Evolutionary conservation across 2,329 filamentous ascomycete genomes (phyloP).

Genomic region (Fusarium sarcochroum): DNA sequence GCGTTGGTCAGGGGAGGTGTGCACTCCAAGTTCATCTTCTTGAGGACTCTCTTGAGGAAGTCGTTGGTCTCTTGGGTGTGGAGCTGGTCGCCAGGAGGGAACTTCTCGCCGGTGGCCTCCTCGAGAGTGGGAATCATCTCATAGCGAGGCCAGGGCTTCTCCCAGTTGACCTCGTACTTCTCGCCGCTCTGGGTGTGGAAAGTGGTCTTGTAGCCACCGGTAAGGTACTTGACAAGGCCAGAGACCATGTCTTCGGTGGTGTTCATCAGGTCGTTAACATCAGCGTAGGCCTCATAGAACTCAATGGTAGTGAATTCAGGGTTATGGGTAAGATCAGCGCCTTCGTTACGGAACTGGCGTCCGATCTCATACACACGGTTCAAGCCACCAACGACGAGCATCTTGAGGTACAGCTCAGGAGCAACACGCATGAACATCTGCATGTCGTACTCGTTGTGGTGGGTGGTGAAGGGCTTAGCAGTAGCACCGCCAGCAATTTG

Average conservation of each 20-base stretch:
- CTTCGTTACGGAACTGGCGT: constrained; percentile 95
- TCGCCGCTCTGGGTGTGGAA: constrained; percentile 91
- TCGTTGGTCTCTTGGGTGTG: constrained; percentile 91
- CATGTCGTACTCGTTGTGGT: constrained; percentile 97
- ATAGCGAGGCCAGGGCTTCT: constrained; percentile 90
- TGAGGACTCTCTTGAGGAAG: constrained; percentile 86
- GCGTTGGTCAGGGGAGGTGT: constrained; percentile 91
- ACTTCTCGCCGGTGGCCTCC: constrained; percentile 91
- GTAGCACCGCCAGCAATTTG: constrained; percentile 95
- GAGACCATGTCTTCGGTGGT: constrained; percentile 95
- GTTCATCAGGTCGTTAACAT: constrained; percentile 85
- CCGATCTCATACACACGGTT: constrained; percentile 97
- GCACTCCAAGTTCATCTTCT: constrained; percentile 93
- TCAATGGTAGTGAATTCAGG: constrained; percentile 97
- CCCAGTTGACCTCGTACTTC: constrained; percentile 94
- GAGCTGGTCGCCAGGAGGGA: constrained; percentile 88
- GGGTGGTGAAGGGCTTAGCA: constrained; percentile 91
- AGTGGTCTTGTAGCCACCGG: constrained; percentile 85
- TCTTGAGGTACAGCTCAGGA: constrained; percentile 97
- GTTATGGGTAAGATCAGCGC: constrained; percentile 83
- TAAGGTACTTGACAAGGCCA: constrained; percentile 88
- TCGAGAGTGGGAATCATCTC: constrained; percentile 93
- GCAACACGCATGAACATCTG: constrained; percentile 96
- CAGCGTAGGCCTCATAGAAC: constrained; percentile 95
- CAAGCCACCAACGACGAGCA: constrained; percentile 92